Evolutionary conservation across 192 early-diverging fungal genomes (phyloP), one percentile per base, ranked within the genome.

Genomic region (Entophlyctis luteolus): DNA sequence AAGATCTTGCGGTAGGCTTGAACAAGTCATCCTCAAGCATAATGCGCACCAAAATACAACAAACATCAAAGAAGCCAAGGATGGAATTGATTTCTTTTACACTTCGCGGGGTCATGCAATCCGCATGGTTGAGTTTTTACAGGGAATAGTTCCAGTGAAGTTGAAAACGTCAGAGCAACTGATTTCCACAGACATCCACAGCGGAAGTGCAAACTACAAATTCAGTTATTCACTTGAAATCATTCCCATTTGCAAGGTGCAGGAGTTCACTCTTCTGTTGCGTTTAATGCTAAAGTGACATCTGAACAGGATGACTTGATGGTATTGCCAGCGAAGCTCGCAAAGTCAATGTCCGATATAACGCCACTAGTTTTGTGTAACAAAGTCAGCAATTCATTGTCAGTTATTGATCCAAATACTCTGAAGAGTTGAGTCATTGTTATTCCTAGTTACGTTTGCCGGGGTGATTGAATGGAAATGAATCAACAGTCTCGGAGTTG

Each of bases 21-120:
- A 99, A 75, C 96, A 99, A 78, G 80, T 99, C 63, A 98, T 99
- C 62, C 87, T 99, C 55, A 96, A 96, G 83, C 94, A 99, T 81
- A 91, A 90, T 55, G 94, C 93, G 2, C 93, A 96, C 83, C 89
- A 89, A 63, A 94, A 99, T 71, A 98, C 96, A 4, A 93, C 90
- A 67, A 99, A 99, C 77, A 99, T 99, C 75, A 94, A 95, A 66
- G 95, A 98, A 71, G 89, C 86, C 60, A 91, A 85, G 74, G 96
- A 96, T 68, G 96, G 96, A 65, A 78, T 99, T 45, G 96, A 99
- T 74, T 99, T 99, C 76, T 96, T 91, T 77, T 99, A 93, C 79
- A 86, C 84, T 29, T 82, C 90, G 48, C 87, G 95, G 59, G 75
- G 85, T 38, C 93, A 97, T 72, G 93, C 94, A 16, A 87, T 93